phyloP scores from a whole-genome alignment of 2,329 filamentous ascomycete species.

The Xylariaceae sp. region DNA sequence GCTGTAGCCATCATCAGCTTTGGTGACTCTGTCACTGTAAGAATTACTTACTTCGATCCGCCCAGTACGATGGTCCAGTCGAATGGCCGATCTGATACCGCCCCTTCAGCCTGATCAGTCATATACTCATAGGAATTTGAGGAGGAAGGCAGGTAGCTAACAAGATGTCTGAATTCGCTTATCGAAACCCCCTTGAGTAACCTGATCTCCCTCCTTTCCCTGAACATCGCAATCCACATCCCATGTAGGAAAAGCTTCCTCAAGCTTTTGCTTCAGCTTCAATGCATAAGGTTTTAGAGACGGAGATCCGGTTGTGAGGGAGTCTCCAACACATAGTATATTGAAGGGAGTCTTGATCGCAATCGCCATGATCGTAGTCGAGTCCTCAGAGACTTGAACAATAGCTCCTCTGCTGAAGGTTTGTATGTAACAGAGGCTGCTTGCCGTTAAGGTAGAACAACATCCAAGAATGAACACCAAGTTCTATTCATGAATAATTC shows the following conservation, averaged over 20 bases:
- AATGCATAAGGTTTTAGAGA: slow-evolving; percentile 2
- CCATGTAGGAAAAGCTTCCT: slow-evolving; percentile 1
- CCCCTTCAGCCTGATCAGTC: too few species aligned
- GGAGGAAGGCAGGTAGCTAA: too few species aligned
- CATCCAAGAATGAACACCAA: too few species aligned
- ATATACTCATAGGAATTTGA: too few species aligned
- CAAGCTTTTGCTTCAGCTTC: slow-evolving; percentile 1
- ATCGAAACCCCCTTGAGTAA: slow-evolving; percentile 4
- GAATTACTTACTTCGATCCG: slow-evolving; percentile 4
- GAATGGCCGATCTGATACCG: slow-evolving; percentile 4
- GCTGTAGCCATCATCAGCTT: not conserved
- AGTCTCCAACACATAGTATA: slow-evolving; percentile 5
- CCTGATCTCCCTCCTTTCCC: slow-evolving; percentile 4
- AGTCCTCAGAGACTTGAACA: too few species aligned
- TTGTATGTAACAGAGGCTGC: too few species aligned
- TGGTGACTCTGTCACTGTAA: too few species aligned
- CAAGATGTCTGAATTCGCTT: slow-evolving; percentile 2
- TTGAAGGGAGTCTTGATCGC: slow-evolving; percentile 1
- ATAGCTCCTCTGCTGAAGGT: too few species aligned
- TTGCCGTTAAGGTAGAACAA: too few species aligned
- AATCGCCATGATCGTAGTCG: too few species aligned
- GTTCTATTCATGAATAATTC: too few species aligned
- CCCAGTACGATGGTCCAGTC: slow-evolving; percentile 6
- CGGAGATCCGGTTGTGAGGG: slow-evolving; percentile 2
- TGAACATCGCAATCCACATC: slow-evolving; percentile 5